These are phyloP conservation scores for Hippophae gyantsensis DNA, from an alignment of 306 rosid species.

Conservation along the genomic window DNA sequence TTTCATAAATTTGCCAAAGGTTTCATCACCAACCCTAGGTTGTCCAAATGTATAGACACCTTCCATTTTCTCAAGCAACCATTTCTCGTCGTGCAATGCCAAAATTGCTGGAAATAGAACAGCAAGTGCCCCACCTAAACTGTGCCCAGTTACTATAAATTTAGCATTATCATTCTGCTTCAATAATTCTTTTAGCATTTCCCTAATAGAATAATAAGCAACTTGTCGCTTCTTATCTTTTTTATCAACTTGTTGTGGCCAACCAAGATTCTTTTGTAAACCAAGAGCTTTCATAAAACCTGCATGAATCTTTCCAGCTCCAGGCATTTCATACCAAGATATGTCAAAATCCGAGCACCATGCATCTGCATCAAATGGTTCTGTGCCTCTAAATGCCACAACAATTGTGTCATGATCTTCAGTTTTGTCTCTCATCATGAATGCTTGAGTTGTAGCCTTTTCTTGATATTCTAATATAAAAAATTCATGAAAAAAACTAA, in stretches of 20 bases:
- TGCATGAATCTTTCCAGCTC: slow-evolving; percentile 53
- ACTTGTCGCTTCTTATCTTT: slow-evolving; percentile 10
- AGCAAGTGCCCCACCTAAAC: slow-evolving; percentile 29
- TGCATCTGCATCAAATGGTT: slow-evolving; percentile 61
- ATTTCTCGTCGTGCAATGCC: slow-evolving; percentile 45
- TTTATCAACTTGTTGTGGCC: slow-evolving; percentile 29
- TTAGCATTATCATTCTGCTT: slow-evolving; percentile 11
- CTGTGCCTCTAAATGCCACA: slow-evolving; percentile 74
- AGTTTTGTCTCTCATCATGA: slow-evolving; percentile 37
- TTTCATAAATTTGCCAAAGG: slow-evolving; percentile 42
- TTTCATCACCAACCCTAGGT: slow-evolving; percentile 66
- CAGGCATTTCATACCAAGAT: slow-evolving; percentile 58
- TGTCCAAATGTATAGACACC: slow-evolving; percentile 87
- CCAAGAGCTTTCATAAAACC: slow-evolving; percentile 86
- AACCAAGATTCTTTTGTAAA: slow-evolving; percentile 37
- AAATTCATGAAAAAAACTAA: neutral
- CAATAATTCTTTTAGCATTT: slow-evolving; percentile 4
- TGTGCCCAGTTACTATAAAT: slow-evolving; percentile 21
- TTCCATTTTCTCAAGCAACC: slow-evolving; percentile 47
- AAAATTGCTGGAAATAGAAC: slow-evolving; percentile 24
- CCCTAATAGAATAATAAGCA: slow-evolving; percentile 45
- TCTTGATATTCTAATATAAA: slow-evolving; percentile 45
- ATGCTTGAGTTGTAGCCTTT: slow-evolving; percentile 51
- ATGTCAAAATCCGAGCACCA: slow-evolving; percentile 76
- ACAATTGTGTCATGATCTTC: slow-evolving; percentile 40